Conservation (phyloP, 331 rosid species). For the Rosa hybrid region DNA sequence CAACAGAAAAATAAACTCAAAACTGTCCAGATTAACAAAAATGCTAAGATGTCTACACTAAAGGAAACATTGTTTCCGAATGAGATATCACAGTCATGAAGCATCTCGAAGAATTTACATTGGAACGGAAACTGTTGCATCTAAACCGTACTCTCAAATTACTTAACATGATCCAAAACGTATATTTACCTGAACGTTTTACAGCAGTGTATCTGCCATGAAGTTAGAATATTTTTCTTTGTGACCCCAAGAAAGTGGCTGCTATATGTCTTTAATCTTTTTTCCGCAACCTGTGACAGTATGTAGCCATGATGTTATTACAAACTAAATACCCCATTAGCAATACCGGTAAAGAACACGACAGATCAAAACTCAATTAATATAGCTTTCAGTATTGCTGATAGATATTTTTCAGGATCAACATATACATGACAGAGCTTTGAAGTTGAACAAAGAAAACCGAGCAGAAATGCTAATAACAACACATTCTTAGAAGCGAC, state of each 20-base stretch:
- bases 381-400: too few species aligned
- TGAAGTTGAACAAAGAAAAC: background rate
- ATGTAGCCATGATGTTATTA: conserved; percentile 27
- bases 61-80: background rate
- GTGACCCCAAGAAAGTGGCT: conserved; percentile 45
- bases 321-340: conserved; percentile 25
- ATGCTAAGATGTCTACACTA: background rate
- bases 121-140: conserved; percentile 34
- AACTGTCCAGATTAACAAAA: background rate
- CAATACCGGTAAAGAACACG: background rate
- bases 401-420: background rate
- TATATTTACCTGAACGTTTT: conserved; percentile 69
- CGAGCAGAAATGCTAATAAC: background rate
- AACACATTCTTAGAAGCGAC: background rate
- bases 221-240: conserved; percentile 42
- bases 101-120: conserved; percentile 45
- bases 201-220: conserved; percentile 47
- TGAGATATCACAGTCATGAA: conserved; percentile 11
- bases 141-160: conserved; percentile 36
- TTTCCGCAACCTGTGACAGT: conserved; percentile 61
- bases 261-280: conserved; percentile 28
- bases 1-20: background rate
- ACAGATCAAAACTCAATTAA: background rate
- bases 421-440: background rate
- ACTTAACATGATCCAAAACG: conserved; percentile 37